Evolutionary conservation across 2,329 filamentous ascomycete genomes (phyloP).

Genomic region (Hypoxylon sp.): DNA sequence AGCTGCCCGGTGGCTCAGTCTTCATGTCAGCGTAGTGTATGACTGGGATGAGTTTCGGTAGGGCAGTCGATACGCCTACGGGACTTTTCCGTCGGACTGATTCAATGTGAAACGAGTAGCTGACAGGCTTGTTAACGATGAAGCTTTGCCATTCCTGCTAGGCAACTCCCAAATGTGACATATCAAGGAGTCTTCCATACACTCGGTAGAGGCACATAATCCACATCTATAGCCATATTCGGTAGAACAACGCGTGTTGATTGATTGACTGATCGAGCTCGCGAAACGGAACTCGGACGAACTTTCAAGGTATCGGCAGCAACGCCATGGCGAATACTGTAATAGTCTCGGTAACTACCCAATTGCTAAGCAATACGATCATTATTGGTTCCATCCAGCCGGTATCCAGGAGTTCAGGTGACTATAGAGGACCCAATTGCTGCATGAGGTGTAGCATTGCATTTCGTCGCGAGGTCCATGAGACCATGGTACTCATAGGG

Average conservation of each 20-base stretch:
- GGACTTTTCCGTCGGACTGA: constrained; percentile 3
- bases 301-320: constrained; percentile 4
- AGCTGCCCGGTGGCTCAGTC: constrained; percentile 21
- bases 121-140: constrained; percentile 18
- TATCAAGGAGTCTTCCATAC: constrained; percentile 5
- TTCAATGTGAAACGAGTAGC: constrained; percentile 15
- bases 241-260: constrained; percentile 17
- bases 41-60: constrained; percentile 23
- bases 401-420: constrained; percentile 23
- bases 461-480: constrained; percentile 18
- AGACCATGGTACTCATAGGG: constrained; percentile 15
- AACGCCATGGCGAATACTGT: constrained; percentile 8
- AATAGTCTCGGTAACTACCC: constrained; percentile 18
- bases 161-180: constrained; percentile 23
- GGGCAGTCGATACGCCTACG: constrained; percentile 19
- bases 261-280: constrained; percentile 21
- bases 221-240: constrained; percentile 19
- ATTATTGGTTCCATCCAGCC: constrained; percentile 21
- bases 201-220: constrained; percentile 19
- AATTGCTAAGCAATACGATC: constrained; percentile 5
- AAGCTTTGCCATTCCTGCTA: constrained; percentile 16
- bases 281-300: constrained; percentile 5
- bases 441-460: constrained; percentile 18
- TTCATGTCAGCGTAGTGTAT: constrained; percentile 27
- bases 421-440: constrained; percentile 5